These are phyloP conservation scores for Lactarius vividus DNA, from an alignment of 768 basidiomycete genomes.

Conservation along the genomic window DNA sequence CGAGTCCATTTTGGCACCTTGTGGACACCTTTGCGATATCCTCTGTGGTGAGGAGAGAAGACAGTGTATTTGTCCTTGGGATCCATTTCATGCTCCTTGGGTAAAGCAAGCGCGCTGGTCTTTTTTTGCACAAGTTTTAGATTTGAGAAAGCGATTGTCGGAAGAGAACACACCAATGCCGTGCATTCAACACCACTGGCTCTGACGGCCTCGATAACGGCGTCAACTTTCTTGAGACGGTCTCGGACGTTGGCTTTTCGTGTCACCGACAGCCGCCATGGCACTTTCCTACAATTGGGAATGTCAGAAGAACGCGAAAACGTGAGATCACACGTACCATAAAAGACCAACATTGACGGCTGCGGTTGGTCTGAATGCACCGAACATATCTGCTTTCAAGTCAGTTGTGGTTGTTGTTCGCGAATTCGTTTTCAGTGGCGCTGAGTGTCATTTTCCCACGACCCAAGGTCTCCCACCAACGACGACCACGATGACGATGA, in stretches of 20 bases:
- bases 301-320: background rate
- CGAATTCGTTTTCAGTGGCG: background rate
- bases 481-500: slow-evolving; percentile 28
- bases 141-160: background rate
- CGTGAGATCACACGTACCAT: slow-evolving; percentile 51
- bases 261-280: slow-evolving; percentile 88
- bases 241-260: slow-evolving; percentile 90
- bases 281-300: slow-evolving; percentile 72
- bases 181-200: slow-evolving; percentile 76
- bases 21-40: slow-evolving; percentile 93
- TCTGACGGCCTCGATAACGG: slow-evolving; percentile 85
- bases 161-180: slow-evolving; percentile 59
- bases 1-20: slow-evolving; percentile 98
- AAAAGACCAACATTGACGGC: slow-evolving; percentile 74
- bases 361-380: slow-evolving; percentile 74
- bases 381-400: slow-evolving; percentile 57
- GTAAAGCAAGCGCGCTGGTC: slow-evolving; percentile 75
- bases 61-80: slow-evolving; percentile 94
- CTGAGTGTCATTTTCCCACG: slow-evolving; percentile 19
- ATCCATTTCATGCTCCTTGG: slow-evolving; percentile 92
- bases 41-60: slow-evolving; percentile 63
- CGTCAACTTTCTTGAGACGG: slow-evolving; percentile 89
- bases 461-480: slow-evolving; percentile 9
- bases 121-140: slow-evolving; percentile 34
- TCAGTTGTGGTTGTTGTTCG: background rate